phyloP scores from a whole-genome alignment of 2,329 filamentous ascomycete species.

The Beauveria scarabaeidicola region DNA sequence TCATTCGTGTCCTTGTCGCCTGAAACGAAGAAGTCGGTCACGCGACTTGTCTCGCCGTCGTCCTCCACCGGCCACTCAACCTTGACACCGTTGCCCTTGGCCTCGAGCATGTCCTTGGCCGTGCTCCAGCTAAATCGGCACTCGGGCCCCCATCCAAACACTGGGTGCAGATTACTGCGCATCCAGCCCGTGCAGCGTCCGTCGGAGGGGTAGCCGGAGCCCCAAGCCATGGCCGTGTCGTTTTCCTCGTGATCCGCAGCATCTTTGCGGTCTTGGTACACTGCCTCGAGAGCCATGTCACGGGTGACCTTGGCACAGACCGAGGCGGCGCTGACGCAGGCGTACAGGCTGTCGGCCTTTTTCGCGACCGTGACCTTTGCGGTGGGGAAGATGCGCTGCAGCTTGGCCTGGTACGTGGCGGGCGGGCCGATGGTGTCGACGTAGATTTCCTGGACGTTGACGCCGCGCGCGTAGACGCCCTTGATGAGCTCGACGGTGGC shows the following conservation, averaged over 20 bases:
- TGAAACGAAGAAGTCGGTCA: slow-evolving; percentile 67
- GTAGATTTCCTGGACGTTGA: slow-evolving; percentile 83
- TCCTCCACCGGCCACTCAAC: slow-evolving; percentile 80
- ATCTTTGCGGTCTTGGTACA: slow-evolving; percentile 47
- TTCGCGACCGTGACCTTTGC: slow-evolving; percentile 69
- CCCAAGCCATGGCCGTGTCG: slow-evolving; percentile 54
- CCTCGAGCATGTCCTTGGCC: slow-evolving; percentile 83
- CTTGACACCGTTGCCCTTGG: slow-evolving; percentile 56
- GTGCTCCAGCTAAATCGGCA: slow-evolving; percentile 96
- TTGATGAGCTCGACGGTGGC: slow-evolving; percentile 77
- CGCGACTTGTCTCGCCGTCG: slow-evolving; percentile 55
- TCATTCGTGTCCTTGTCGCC: slow-evolving; percentile 48
- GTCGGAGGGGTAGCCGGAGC: slow-evolving; percentile 90
- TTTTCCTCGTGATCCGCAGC: slow-evolving; percentile 22
- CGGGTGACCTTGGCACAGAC: slow-evolving; percentile 95
- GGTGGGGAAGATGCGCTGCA: slow-evolving; percentile 77
- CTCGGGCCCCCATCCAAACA: slow-evolving; percentile 93
- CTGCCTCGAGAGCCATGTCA: slow-evolving; percentile 76
- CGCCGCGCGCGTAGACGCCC: slow-evolving; percentile 64
- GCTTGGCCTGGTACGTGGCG: slow-evolving; percentile 70
- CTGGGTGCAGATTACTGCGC: slow-evolving; percentile 75
- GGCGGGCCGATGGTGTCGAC: slow-evolving; percentile 91
- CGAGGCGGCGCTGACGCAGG: slow-evolving; percentile 85
- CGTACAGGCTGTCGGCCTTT: slow-evolving; percentile 89
- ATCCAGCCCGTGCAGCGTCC: slow-evolving; percentile 73